Evolutionary conservation across 2,329 filamentous ascomycete genomes (phyloP).

Genomic region (Cordyceps tenuipes): DNA sequence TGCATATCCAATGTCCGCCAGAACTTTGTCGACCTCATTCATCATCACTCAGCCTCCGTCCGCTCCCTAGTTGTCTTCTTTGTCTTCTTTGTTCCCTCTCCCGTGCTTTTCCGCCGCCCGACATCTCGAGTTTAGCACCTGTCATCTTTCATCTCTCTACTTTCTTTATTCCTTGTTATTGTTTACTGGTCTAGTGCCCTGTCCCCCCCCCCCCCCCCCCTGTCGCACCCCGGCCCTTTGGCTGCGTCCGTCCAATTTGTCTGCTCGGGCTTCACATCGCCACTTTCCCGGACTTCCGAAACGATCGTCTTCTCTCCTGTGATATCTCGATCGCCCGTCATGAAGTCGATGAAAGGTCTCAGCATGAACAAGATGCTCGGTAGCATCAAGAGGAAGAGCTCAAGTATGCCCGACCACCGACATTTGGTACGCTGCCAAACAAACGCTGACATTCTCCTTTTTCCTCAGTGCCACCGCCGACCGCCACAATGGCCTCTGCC

Average conservation of each 20-base stretch:
- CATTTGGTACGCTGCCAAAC: background rate
- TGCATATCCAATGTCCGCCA: background rate
- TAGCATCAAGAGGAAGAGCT: constrained; percentile 43
- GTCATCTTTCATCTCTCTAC: background rate
- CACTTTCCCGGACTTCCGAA: background rate
- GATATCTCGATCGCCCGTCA: constrained; percentile 15
- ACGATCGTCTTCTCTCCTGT: background rate
- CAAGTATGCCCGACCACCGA: constrained; percentile 15
- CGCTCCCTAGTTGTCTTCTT: background rate
- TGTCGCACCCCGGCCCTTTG: background rate
- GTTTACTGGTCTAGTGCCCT: background rate
- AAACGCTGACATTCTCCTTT: constrained; percentile 8
- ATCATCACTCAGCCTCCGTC: background rate
- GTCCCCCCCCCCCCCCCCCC: background rate
- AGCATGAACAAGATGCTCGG: constrained; percentile 49
- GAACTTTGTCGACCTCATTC: background rate
- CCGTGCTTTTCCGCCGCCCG: background rate
- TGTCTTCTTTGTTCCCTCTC: background rate
- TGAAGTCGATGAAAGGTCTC: constrained; percentile 43
- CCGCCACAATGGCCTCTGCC: background rate
- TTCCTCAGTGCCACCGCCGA: background rate
- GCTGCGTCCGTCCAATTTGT: background rate
- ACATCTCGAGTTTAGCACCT: background rate
- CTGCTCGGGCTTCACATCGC: background rate
- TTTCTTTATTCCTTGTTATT: background rate